These are phyloP conservation scores for Apodospora peruviana DNA, from an alignment of 495 filamentous ascomycete species.

Conservation along the genomic window DNA sequence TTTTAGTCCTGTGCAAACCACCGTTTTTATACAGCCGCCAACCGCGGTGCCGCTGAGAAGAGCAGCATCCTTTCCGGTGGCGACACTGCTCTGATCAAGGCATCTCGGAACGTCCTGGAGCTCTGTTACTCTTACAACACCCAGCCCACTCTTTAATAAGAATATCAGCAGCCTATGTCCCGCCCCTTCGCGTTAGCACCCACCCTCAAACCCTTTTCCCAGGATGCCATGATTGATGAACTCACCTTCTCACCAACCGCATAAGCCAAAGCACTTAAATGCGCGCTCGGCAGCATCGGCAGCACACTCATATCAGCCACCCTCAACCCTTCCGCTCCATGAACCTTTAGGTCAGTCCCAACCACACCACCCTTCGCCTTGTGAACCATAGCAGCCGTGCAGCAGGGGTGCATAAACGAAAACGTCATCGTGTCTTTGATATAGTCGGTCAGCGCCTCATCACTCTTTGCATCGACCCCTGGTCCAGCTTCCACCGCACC, in stretches of 20 bases:
- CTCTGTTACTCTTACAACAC: too few relatives aligned
- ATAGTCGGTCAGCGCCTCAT: conserved; percentile 1
- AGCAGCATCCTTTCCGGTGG: too few relatives aligned
- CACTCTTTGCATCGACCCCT: neutral
- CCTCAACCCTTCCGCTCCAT: conserved; percentile 50
- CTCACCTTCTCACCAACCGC: conserved; percentile 16
- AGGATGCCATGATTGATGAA: too few relatives aligned
- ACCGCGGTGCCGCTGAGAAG: too few relatives aligned
- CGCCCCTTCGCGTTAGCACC: too few relatives aligned
- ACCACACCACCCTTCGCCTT: conserved; percentile 46
- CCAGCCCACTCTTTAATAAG: neutral
- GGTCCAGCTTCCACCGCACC: conserved; percentile 10
- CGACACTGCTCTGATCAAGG: too few relatives aligned
- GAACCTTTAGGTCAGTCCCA: conserved; percentile 41
- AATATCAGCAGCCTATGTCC: neutral
- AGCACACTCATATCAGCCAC: conserved; percentile 60
- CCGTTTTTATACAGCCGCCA: too few relatives aligned
- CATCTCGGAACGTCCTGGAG: too few relatives aligned
- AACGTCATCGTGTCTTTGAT: conserved; percentile 4
- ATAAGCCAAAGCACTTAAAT: conserved; percentile 11
- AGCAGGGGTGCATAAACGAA: conserved; percentile 15
- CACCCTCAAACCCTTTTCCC: too few relatives aligned
- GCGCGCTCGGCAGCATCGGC: conserved; percentile 39
- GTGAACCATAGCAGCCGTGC: conserved; percentile 46
- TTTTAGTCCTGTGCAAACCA: too few relatives aligned